Evolutionary conservation across 495 filamentous ascomycete species (phyloP).

Genomic region (Aspergillus bertholletiae): DNA sequence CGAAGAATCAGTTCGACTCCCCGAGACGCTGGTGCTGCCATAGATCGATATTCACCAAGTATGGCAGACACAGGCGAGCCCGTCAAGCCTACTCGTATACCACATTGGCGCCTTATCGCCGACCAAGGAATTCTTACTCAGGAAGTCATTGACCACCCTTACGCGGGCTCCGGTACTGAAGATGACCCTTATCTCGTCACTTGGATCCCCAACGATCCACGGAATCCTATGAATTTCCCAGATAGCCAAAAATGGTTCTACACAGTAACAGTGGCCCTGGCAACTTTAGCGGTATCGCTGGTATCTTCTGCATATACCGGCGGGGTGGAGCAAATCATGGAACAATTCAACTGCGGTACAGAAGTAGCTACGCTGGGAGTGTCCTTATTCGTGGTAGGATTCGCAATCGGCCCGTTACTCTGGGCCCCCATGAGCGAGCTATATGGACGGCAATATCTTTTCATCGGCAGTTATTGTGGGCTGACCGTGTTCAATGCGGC

Average conservation of each 20-base stretch:
- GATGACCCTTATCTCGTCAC: slow-evolving; percentile 66
- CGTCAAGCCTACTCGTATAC: slow-evolving; percentile 16
- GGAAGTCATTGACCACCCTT: slow-evolving; percentile 49
- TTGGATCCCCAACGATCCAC: slow-evolving; percentile 61
- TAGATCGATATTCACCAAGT: neutral
- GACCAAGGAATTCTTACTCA: slow-evolving; percentile 42
- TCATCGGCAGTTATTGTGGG: slow-evolving; percentile 49
- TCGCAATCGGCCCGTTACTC: slow-evolving; percentile 41
- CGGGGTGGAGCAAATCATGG: slow-evolving; percentile 53
- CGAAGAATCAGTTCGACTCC: too few species aligned
- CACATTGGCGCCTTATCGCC: slow-evolving; percentile 30
- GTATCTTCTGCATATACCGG: slow-evolving; percentile 68
- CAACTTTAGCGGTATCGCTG: slow-evolving; percentile 66
- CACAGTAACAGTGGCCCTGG: slow-evolving; percentile 53
- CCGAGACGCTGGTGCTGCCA: neutral
- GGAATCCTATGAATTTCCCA: slow-evolving; percentile 58
- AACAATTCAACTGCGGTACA: slow-evolving; percentile 48
- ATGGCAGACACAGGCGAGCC: neutral
- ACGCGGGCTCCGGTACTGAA: slow-evolving; percentile 59
- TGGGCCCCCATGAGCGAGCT: slow-evolving; percentile 51
- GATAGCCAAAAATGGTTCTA: slow-evolving; percentile 57
- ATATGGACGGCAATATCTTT: slow-evolving; percentile 61
- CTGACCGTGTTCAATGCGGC: slow-evolving; percentile 60
- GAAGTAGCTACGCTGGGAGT: slow-evolving; percentile 58
- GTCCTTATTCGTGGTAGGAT: slow-evolving; percentile 64